Percentiles rank a stretch among this genome's conserved stretches.
Conservation (phyloP, 768 basidiomycete genomes). For the Boletus sp. region DNA sequence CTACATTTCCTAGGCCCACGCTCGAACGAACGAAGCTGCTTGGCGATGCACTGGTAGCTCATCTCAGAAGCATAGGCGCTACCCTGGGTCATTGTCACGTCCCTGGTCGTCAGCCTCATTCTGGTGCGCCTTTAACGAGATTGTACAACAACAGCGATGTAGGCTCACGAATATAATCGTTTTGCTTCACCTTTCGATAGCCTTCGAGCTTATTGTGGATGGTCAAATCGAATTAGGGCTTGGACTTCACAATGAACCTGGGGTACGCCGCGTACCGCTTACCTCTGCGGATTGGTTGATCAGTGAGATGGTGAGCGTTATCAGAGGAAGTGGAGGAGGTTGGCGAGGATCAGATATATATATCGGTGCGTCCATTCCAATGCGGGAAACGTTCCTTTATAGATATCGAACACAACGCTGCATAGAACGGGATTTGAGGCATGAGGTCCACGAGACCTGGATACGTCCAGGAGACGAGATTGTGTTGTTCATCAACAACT, state of each 20-base stretch:
- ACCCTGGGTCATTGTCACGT: constrained; percentile 59
- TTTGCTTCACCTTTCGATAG: not conserved
- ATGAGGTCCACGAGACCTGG: constrained; percentile 8
- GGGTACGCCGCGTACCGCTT: constrained; percentile 23
- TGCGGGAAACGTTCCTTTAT: not conserved
- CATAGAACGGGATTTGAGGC: not conserved
- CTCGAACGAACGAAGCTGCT: constrained; percentile 23
- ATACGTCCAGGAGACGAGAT: constrained; percentile 29
- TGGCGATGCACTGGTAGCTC: constrained; percentile 32
- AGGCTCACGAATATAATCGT: not conserved
- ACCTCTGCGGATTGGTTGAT: constrained; percentile 28
- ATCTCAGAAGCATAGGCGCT: constrained; percentile 35
- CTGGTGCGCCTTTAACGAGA: constrained; percentile 1
- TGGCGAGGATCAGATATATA: constrained; percentile 12
- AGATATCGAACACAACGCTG: not conserved
- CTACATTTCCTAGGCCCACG: constrained; percentile 8
- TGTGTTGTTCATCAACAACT: constrained; percentile 53
- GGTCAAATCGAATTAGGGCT: constrained; percentile 43
- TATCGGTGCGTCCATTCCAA: not conserved
- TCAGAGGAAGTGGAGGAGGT: constrained; percentile 15
- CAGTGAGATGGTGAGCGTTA: constrained; percentile 28
- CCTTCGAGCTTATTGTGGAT: constrained; percentile 2
- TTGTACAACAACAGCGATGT: not conserved
- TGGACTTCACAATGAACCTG: constrained; percentile 58
- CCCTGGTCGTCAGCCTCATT: constrained; percentile 39